Evolutionary conservation across 306 rosid species (phyloP), one percentile per base, ranked within the genome.

Genomic region (Corylus heterophylla): DNA sequence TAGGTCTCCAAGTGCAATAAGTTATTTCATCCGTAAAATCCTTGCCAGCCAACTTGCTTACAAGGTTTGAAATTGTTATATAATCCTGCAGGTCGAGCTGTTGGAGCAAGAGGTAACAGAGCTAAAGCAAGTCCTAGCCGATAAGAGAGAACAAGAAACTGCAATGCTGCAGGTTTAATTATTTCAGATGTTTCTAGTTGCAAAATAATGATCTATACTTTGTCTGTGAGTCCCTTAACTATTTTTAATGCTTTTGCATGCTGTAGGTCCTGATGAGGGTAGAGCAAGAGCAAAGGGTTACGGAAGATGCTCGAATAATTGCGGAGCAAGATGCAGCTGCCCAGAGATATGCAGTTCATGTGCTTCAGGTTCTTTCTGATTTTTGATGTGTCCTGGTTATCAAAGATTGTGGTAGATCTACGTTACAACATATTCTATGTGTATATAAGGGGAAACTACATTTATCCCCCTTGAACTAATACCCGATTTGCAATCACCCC

Each of bases 131-230:
- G 80, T 76, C 83, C 93, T 95, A 77, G 45, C 84, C 12, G 98
- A 91, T 64, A 91, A 95, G 87, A 89, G 89, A 86, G 94, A 91
- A 80, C 96, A 95, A 91, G 99, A 91, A 89, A 75, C 86, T 82
- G 91, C 96, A 77, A 87, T 95, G 94, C 86, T 95, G 81, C 86
- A 93, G 99, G 99, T 93, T 86, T 77, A 84, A 58, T 44, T 80
- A 81, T 74, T 82, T 13, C 83, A 73, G 79, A 59, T 69, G 74
- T 84, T 85, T 83, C 73, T 76, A 67, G 62, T 54, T 78, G 82
- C 76, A 68, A 67, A 83, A 76, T 63, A 71, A 69, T 76, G 83
- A 72, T 49, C 66, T 76, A 70, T 20, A 48, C 13, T 13, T 22
- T 81, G 29, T 67, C 44, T 82, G 31, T 70, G 20, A 27, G 52